Percentiles rank a stretch among this genome's conserved stretches.
These are phyloP conservation scores for Trichomonas gallinae DNA, from an alignment of 208 protist genomes.

Conservation along the genomic window DNA sequence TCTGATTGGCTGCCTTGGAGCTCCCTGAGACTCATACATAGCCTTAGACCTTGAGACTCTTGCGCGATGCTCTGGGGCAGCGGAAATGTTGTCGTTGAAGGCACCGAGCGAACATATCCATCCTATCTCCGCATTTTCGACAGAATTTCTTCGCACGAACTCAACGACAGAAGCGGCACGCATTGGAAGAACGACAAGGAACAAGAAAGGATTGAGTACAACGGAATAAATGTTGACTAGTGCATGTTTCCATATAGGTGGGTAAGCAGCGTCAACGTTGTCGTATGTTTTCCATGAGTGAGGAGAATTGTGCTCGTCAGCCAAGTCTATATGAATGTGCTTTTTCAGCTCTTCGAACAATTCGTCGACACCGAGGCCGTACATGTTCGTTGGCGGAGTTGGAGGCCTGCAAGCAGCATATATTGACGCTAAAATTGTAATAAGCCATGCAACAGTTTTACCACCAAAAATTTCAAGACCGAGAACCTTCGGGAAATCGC, in stretches of 20 bases:
- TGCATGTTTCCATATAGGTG: neutral
- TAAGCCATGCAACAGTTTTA: neutral
- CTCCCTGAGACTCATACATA: neutral
- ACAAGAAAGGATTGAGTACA: neutral
- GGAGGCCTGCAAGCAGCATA: neutral
- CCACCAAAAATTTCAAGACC: neutral
- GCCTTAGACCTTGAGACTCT: neutral
- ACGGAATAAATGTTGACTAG: neutral
- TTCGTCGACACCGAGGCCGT: neutral
- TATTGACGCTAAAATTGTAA: neutral
- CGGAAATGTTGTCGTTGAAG: neutral
- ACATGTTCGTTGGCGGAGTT: neutral
- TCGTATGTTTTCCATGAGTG: neutral
- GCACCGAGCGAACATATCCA: neutral
- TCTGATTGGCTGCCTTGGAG: neutral
- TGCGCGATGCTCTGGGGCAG: neutral
- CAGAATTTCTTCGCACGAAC: neutral
- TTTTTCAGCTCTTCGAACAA: neutral
- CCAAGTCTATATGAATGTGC: neutral
- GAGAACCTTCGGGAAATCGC: neutral
- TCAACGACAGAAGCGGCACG: neutral
- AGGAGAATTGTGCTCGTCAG: neutral
- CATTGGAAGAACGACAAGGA: neutral
- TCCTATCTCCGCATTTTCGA: neutral
- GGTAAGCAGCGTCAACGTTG: neutral